Evolutionary conservation across 2,329 filamentous ascomycete genomes (phyloP).

Genomic region (Plenodomus tracheiphilus): DNA sequence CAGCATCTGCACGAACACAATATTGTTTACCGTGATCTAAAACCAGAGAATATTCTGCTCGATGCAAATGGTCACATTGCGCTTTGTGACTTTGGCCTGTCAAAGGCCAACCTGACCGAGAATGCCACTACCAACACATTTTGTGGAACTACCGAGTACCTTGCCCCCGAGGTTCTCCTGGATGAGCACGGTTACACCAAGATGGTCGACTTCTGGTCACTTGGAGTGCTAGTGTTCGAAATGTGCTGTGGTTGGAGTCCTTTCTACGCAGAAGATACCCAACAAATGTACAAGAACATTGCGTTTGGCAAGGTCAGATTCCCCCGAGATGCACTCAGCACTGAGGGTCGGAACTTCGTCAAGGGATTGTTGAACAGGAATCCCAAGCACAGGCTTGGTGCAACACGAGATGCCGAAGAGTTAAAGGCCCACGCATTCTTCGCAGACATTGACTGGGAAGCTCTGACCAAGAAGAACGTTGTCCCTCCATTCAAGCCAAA

Average conservation of each 20-base stretch:
- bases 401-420: constrained; percentile 88
- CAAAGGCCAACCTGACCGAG: constrained; percentile 95
- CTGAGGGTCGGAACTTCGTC: constrained; percentile 95
- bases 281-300: constrained; percentile 99
- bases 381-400: constrained; percentile 90
- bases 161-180: constrained; percentile 90
- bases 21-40: constrained; percentile 96
- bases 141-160: constrained; percentile 96
- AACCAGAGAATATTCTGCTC: constrained; percentile 95
- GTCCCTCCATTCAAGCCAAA: constrained; percentile 98
- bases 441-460: constrained; percentile 88
- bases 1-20: constrained; percentile 96
- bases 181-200: constrained; percentile 98
- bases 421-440: constrained; percentile 96
- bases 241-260: constrained; percentile 99
- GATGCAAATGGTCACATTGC: constrained; percentile 98
- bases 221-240: constrained; percentile 96
- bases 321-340: constrained; percentile 88
- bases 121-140: constrained; percentile 99
- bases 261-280: constrained; percentile 97
- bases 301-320: constrained; percentile 98
- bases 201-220: constrained; percentile 99
- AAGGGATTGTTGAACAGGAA: constrained; percentile 97
- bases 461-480: constrained; percentile 85
- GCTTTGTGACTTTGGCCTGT: constrained; percentile 94